Base-by-base conservation (phyloP, 768 basidiomycete genomes). In the Tylopilus vinaceipallidus region DNA sequence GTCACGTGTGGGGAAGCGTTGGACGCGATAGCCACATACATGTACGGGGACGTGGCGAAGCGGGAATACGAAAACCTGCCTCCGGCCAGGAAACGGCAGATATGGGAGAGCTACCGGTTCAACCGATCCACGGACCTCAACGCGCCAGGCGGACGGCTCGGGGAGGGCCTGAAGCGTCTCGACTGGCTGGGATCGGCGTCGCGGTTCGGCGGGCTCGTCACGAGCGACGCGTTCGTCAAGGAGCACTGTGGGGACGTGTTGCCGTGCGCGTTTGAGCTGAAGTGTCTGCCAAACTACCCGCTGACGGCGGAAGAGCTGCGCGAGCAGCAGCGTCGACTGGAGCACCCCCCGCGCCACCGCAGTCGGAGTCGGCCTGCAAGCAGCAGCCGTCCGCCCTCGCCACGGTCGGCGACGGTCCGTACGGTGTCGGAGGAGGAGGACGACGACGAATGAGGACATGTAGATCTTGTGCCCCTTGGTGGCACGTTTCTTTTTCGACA, bases 1-100 rank as follows among this genome's bases (percentile, higher is more conserved):
- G 79, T 88, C 19, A 84, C 83, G 2, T 88, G 86, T 52, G 82
- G 80, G 6, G 84, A 87, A 50, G 71, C 87, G 39, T 64, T 88
- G 41, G 81, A 85, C 48, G 65, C 70, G 4, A 68, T 91, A 42
- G 73, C 75, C 37, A 58, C 66, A 1, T 74, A 75, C 55, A 61
- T 91, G 68, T 71, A 78, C 49, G 72, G 68, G 17, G 73, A 81
- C 38, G 70, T 82, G 2, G 68, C 71, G 14, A 75, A 75, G 58
- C 64, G 67, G 17, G 85, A 90, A 51, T 86, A 74, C 59, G 73
- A 79, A 5, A 52, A 57, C 3, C 64, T 82, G 6, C 27, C 72
- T 0, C 32, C 50, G 3, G 44, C 35, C n/a, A 69, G 68, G 13
- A 73, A 78, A 52, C 70, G 70, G 1, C 63, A 69, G 10, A 71